phyloP scores from a whole-genome alignment of 1,284 basidiomycete genomes.

The Leccinum subrobustum region DNA sequence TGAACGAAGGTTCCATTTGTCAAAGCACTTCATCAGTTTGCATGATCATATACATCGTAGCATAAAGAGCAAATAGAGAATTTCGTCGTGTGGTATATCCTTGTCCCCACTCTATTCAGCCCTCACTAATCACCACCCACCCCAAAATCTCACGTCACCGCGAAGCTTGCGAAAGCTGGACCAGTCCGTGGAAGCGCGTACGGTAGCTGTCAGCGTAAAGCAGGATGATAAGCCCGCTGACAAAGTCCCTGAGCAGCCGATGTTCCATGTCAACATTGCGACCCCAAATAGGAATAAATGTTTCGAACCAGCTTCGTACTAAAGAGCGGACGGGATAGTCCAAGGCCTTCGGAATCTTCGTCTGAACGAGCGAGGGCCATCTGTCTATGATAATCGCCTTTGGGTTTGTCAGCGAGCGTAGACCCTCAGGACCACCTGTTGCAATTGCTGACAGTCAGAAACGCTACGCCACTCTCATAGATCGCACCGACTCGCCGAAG shows the following conservation, averaged over 20 bases:
- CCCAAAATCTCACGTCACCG: conserved; percentile 1
- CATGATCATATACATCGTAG: conserved; percentile 6
- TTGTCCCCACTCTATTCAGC: conserved; percentile 2
- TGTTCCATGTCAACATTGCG: conserved; percentile 6
- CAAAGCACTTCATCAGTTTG: neutral
- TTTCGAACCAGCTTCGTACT: conserved; percentile 76
- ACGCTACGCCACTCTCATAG: conserved; percentile 3
- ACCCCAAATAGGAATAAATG: conserved; percentile 11
- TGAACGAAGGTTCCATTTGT: neutral
- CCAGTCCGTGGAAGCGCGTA: conserved; percentile 54
- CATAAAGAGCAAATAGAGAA: conserved; percentile 13
- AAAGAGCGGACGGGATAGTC: conserved; percentile 87
- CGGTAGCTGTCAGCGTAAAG: conserved; percentile 75
- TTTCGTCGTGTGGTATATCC: conserved; percentile 20
- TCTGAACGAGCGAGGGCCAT: conserved; percentile 81
- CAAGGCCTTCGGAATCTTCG: conserved; percentile 81
- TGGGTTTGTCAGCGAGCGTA: conserved; percentile 81
- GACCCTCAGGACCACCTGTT: conserved; percentile 86
- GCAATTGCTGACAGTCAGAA: conserved; percentile 3
- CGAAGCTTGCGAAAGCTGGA: conserved; percentile 37
- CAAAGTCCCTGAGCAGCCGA: conserved; percentile 62
- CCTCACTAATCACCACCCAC: neutral
- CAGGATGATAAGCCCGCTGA: conserved; percentile 70
- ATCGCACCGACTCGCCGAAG: conserved; percentile 56
- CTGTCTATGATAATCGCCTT: conserved; percentile 88